A percentile compares a stretch with the other conserved stretches of the same genome.
These are phyloP conservation scores for Brasenia schreberi DNA, from an alignment of 164 flowering plant species.

Conservation along the genomic window DNA sequence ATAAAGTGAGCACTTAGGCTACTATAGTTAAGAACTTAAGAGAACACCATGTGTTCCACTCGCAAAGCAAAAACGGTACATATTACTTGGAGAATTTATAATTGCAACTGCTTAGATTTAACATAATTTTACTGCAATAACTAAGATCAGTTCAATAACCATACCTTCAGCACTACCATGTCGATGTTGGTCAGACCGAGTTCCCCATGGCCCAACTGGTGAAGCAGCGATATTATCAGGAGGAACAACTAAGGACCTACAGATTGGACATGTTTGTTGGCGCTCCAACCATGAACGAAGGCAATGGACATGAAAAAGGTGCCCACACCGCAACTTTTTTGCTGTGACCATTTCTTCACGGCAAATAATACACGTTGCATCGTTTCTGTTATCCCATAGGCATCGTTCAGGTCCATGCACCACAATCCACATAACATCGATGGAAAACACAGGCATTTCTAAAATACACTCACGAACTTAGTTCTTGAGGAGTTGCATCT, in stretches of 20 bases:
- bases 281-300: constrained; percentile 97
- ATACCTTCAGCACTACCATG: constrained; percentile 37
- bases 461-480: constrained; percentile 46
- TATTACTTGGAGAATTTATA: neutral
- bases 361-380: constrained; percentile 96
- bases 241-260: constrained; percentile 90
- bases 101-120: neutral
- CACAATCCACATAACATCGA: neutral
- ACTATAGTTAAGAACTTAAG: neutral
- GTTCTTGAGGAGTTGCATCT: constrained; percentile 92
- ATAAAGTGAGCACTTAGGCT: neutral
- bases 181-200: constrained; percentile 32
- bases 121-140: too few species aligned
- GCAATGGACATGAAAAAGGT: constrained; percentile 95
- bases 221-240: constrained; percentile 47
- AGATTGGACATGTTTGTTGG: constrained; percentile 95
- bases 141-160: neutral
- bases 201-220: constrained; percentile 32
- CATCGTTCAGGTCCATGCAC: neutral
- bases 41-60: too few species aligned
- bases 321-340: constrained; percentile 86
- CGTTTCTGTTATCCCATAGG: constrained; percentile 49
- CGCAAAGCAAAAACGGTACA: neutral
- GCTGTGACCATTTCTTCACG: constrained; percentile 99
- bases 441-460: neutral